Evolutionary conservation across 2,329 filamentous ascomycete species (phyloP), one percentile per base, ranked within the genome.

Genomic region (Dothistroma pini): DNA sequence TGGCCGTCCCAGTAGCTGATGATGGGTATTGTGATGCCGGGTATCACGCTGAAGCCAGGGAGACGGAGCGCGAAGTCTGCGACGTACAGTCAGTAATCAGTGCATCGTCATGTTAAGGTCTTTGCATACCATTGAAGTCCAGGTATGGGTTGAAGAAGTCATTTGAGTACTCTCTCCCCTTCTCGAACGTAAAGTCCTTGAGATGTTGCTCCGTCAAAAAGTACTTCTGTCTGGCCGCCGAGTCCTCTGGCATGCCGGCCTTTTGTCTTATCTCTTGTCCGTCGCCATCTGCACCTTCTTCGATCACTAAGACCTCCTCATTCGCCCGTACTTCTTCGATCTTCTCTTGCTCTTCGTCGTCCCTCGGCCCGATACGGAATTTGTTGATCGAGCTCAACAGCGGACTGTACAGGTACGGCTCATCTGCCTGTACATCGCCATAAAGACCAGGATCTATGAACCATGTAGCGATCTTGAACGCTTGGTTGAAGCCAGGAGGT

Each of bases 141-240:
- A 99, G 76, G 76, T 96, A 97, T 1, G 90, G 89, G 74, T 97
- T 97, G 76, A 88, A 96, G 75, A 99, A 97, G 73, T 90, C 87
- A 65, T 81, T 83, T 62, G 80, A 76, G 75, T 89, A 89, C 60
- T 80, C 76, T 64, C 85, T 78, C 0, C 85, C 86, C 54, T 79
- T 78, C 69, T 88, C 84, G 72, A 89, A 89, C 11, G 76, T 78
- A 71, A 88, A 89, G 1, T 75, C 74, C 64, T 81, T 80, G 65
- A 86, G 76, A 59, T 83, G 80, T 22, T 75, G 74, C 69, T 85
- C 80, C 4, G 79, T 78, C 58, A 89, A 76, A 69, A 88, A 89
- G 69, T 79, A 78, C 69, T 86, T 87, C 74, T 84, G 85, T 63
- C 88, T 77, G 57, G 74, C 78, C 22, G 74, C 72, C 16, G 75